phyloP scores from a whole-genome alignment of 371 early-diverging fungal species.

The Mucor mucedo region DNA sequence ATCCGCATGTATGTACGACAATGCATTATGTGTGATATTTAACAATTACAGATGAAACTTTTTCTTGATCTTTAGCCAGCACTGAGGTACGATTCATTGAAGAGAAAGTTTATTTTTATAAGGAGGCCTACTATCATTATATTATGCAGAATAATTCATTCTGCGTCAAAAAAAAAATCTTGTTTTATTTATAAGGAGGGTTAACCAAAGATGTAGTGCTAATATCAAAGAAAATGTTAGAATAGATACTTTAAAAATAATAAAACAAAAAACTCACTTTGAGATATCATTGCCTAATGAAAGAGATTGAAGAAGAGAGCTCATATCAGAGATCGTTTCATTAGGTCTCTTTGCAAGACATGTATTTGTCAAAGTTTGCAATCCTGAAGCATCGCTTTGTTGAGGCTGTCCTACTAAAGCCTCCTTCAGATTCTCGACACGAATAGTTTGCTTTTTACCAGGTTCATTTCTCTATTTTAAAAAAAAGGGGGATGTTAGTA shows the following conservation, averaged over 20 bases:
- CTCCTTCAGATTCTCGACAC: conserved; percentile 58
- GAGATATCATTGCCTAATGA: conserved; percentile 29
- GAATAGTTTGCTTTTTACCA: conserved; percentile 39
- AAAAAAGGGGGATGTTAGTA: neutral
- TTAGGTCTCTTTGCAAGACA: conserved; percentile 33
- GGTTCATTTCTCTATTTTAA: conserved; percentile 27
- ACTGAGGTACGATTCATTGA: too few species aligned
- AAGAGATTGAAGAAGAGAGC: conserved; percentile 47
- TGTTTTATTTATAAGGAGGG: conserved; percentile 33
- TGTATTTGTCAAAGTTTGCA: conserved; percentile 16
- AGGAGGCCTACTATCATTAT: too few species aligned
- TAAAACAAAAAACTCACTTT: conserved; percentile 18
- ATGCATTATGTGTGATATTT: neutral
- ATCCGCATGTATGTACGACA: neutral
- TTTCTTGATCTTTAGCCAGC: too few species aligned
- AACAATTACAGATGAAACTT: too few species aligned
- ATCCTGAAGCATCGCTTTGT: neutral
- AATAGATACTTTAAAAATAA: neutral
- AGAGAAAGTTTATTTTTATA: too few species aligned
- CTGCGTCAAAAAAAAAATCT: too few species aligned
- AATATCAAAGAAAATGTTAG: neutral
- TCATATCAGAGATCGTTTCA: conserved; percentile 41
- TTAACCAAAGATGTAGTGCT: conserved; percentile 34
- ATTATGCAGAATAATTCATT: too few species aligned
- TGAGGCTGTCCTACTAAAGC: conserved; percentile 33